Evolutionary conservation across 2,329 filamentous ascomycete genomes (phyloP).

Genomic region (Neonectria coccinea): DNA sequence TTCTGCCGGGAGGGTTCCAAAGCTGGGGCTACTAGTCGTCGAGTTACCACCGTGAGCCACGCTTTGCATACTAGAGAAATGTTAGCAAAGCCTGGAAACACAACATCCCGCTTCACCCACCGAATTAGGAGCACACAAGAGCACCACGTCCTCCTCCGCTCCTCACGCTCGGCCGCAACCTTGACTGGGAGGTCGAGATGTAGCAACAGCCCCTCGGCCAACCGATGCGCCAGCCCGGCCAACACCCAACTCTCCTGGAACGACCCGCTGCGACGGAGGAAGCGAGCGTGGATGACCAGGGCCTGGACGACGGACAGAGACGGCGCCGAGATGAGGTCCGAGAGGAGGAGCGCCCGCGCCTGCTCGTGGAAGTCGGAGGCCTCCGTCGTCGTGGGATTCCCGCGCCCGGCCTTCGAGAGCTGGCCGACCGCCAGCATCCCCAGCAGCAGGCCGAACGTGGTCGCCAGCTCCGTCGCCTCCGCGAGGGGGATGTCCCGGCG

Average conservation of each 20-base stretch:
- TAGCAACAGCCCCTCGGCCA: constrained; percentile 42
- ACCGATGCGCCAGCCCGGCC: constrained; percentile 40
- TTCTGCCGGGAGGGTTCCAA: constrained; percentile 39
- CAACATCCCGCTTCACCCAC: constrained; percentile 10
- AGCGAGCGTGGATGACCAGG: constrained; percentile 40
- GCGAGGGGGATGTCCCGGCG: constrained; percentile 44
- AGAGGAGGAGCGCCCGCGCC: constrained; percentile 38
- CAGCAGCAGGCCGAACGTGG: constrained; percentile 41
- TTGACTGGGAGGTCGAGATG: constrained; percentile 40
- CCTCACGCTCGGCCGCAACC: constrained; percentile 38
- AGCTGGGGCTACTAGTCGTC: constrained; percentile 10
- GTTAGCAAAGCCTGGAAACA: neutral
- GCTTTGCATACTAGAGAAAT: constrained; percentile 37
- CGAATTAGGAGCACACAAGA: constrained; percentile 38
- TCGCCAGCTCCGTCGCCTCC: constrained; percentile 43
- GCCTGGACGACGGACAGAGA: constrained; percentile 43
- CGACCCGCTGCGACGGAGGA: constrained; percentile 36
- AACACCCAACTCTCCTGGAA: constrained; percentile 43
- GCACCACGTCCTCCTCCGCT: constrained; percentile 44
- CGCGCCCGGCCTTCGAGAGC: constrained; percentile 27
- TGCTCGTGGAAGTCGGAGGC: constrained; percentile 41
- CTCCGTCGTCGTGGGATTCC: constrained; percentile 24
- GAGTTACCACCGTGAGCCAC: constrained; percentile 29
- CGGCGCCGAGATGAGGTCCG: constrained; percentile 37
- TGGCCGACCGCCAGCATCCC: constrained; percentile 45